Evolutionary conservation across 1,284 basidiomycete genomes (phyloP).

Genomic region (Kalmanozyma brasiliensis): DNA sequence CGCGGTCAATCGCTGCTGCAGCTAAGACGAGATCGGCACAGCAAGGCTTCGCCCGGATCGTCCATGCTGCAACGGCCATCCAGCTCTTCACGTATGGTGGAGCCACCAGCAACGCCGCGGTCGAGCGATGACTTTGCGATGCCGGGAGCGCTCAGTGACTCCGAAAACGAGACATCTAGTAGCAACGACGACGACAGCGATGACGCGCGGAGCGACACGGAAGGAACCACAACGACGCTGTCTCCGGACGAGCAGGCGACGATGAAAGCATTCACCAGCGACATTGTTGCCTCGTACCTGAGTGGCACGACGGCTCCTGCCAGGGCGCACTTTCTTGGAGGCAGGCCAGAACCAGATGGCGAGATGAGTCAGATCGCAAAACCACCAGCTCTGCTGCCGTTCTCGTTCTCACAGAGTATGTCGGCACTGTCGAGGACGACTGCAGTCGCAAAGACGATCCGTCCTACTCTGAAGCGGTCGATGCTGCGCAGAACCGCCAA

Average conservation of each 20-base stretch:
- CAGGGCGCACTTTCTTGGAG: background rate
- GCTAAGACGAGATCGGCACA: slow-evolving; percentile 17
- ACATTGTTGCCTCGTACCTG: slow-evolving; percentile 19
- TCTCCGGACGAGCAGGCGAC: slow-evolving; percentile 13
- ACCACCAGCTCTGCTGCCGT: background rate
- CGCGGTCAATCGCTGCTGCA: slow-evolving; percentile 33
- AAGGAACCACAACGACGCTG: slow-evolving; percentile 9
- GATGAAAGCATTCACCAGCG: slow-evolving; percentile 10
- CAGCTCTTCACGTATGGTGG: slow-evolving; percentile 12
- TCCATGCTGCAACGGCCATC: background rate
- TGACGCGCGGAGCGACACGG: slow-evolving; percentile 15
- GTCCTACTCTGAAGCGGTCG: slow-evolving; percentile 12
- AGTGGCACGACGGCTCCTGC: background rate
- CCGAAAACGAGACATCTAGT: slow-evolving; percentile 19
- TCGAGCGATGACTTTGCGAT: slow-evolving; percentile 36
- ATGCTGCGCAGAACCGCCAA: slow-evolving; percentile 28
- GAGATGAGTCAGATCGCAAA: background rate
- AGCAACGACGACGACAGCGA: slow-evolving; percentile 30
- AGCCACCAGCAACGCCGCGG: slow-evolving; percentile 32
- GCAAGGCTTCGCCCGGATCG: slow-evolving; percentile 16
- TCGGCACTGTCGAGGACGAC: background rate
- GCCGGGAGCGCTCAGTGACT: slow-evolving; percentile 5
- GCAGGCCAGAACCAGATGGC: background rate
- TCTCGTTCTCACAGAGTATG: background rate
- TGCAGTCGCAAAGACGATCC: background rate